Percentiles rank a stretch among this genome's conserved stretches.
These are phyloP conservation scores for Colletotrichum destructivum DNA, from an alignment of 2,329 filamentous ascomycete genomes.

Conservation along the genomic window DNA sequence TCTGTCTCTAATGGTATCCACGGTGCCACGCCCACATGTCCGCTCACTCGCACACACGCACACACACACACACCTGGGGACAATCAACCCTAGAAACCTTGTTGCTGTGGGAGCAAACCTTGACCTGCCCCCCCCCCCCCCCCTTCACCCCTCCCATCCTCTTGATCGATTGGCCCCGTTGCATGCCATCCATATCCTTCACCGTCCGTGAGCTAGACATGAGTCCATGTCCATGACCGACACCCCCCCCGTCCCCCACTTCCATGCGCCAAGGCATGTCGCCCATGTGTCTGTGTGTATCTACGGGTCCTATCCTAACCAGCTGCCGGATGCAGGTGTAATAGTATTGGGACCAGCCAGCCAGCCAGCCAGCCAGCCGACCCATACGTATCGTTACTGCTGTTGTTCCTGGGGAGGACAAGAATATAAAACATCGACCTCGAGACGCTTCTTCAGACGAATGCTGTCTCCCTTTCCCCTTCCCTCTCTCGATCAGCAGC, in stretches of 20 bases:
- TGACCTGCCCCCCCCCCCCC: neutral
- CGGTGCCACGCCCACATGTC: neutral
- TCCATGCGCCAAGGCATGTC: slow-evolving; percentile 23
- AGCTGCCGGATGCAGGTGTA: slow-evolving; percentile 38
- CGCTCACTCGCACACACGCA: slow-evolving; percentile 3
- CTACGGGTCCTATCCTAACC: slow-evolving; percentile 38
- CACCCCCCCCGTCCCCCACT: slow-evolving; percentile 23
- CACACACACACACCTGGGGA: slow-evolving; percentile 2
- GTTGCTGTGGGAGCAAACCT: slow-evolving; percentile 24
- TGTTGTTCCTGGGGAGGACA: slow-evolving; percentile 27
- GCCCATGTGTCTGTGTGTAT: slow-evolving; percentile 28
- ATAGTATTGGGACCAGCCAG: slow-evolving; percentile 18
- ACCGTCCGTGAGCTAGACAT: slow-evolving; percentile 16
- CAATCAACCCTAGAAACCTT: slow-evolving; percentile 18
- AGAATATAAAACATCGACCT: slow-evolving; percentile 34
- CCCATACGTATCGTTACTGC: no score
- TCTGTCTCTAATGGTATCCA: neutral
- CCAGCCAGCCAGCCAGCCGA: no score
- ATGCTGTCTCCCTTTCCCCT: neutral
- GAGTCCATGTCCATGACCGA: slow-evolving; percentile 35
- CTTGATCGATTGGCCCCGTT: slow-evolving; percentile 8
- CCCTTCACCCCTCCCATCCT: neutral
- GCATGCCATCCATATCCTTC: slow-evolving; percentile 17
- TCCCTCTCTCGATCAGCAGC: slow-evolving; percentile 33
- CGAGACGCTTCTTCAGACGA: neutral